Evolutionary conservation across 2,329 filamentous ascomycete species (phyloP), one percentile per base, ranked within the genome.

Genomic region (Blastomyces silverae): DNA sequence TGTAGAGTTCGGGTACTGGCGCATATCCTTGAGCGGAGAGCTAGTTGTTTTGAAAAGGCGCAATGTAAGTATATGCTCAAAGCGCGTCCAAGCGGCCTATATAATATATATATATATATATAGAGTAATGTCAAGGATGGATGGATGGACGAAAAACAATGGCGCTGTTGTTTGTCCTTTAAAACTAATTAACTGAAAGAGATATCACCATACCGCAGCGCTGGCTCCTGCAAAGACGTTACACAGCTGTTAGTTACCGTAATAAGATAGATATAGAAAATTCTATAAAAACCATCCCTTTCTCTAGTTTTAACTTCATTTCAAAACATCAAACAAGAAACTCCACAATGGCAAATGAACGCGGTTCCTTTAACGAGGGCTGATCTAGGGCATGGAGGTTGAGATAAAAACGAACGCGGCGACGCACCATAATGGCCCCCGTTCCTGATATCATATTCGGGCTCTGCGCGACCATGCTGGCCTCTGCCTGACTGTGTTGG

Each of bases 1-100:
- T 93, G 79, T 97, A 97, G 65, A 96, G 85, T 77, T 97, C 92
- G 57, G 91, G 83, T 67, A 87, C 88, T n/a, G 92, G 92, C 58
- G 91, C 91, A 77, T 91, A 94, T 65, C 92, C 92, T 79, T 91
- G 88, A 56, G 88, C 87, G 60, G 92, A 91, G 70, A 97, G 88
- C 90, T 94, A 77, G 22, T 39, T 73, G 81, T 70, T 71, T 70
- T 72, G 46, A 59, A 56, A 48, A 11, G 7, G 58, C 13, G 42
- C 25, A 31, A 42, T 53, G 48, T 61, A 44, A 46, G 56, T 25
- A 46, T 52, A 28, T 22, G 28, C 31, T 56, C 31, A 17, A 64
- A 48, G 39, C 34, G 17, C 20, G 3, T 3, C 17, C 25, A 56
- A 56, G 28, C 20, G 15, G 17, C 28, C 15, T 39, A 34, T 57